phyloP scores from a whole-genome alignment of 2,329 filamentous ascomycete genomes.

The Calonectria pauciramosa region DNA sequence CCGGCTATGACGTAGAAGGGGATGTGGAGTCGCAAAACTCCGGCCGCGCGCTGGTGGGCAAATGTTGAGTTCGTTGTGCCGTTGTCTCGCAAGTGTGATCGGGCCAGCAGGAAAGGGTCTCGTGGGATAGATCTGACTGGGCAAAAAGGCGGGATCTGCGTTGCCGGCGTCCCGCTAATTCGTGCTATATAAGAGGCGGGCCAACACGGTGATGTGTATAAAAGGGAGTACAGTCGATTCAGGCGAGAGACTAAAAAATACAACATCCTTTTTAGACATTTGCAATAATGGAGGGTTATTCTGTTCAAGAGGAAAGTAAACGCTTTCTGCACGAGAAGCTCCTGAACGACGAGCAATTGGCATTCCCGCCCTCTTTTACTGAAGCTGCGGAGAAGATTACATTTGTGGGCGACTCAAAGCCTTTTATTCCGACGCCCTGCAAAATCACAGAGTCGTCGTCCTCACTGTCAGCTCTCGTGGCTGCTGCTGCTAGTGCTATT shows the following conservation, averaged over 20 bases:
- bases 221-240: no score
- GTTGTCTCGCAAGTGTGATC: no score
- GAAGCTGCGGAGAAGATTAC: constrained; percentile 22
- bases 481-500: constrained; percentile 22
- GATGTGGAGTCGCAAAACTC: not conserved
- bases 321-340: constrained; percentile 17
- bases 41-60: not conserved
- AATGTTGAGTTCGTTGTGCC: not conserved
- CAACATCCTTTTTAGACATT: not conserved
- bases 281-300: constrained; percentile 10
- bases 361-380: constrained; percentile 8
- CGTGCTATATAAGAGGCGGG: not conserved
- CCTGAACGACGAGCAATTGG: constrained; percentile 8
- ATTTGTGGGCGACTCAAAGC: constrained; percentile 25
- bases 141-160: not conserved
- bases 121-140: not conserved
- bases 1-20: not conserved
- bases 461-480: constrained; percentile 23
- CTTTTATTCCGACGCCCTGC: constrained; percentile 28
- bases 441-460: constrained; percentile 30
- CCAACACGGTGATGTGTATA: not conserved
- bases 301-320: constrained; percentile 15
- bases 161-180: not conserved
- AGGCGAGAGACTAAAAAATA: not conserved
- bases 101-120: no score